These are phyloP conservation scores for Colletotrichum filicis DNA, from an alignment of 2,329 filamentous ascomycete species.

Conservation along the genomic window DNA sequence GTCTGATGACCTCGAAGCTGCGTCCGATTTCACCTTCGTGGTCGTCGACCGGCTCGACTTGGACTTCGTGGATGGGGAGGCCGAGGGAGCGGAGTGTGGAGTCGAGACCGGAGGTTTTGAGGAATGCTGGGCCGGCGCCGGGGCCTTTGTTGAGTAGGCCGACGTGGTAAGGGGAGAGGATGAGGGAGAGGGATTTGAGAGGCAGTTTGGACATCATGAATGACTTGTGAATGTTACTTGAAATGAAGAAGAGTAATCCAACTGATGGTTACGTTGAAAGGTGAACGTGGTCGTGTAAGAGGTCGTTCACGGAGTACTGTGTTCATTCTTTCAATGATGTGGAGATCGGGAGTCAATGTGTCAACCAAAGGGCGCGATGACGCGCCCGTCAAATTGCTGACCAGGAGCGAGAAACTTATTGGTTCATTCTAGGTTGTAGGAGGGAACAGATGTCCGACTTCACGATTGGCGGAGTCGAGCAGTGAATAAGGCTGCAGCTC, in stretches of 20 bases:
- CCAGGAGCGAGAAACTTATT: neutral
- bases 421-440: neutral
- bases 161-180: neutral
- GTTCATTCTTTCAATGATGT: neutral
- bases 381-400: neutral
- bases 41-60: neutral
- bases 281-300: neutral
- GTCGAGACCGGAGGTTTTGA: neutral
- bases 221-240: no score
- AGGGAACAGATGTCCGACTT: neutral
- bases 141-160: neutral
- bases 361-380: neutral
- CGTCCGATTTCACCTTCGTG: no score
- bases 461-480: no score
- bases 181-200: no score
- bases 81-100: neutral
- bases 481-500: no score
- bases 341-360: neutral
- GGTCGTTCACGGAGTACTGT: neutral
- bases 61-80: neutral
- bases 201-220: no score
- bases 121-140: neutral
- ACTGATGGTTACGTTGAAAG: neutral
- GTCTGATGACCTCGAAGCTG: neutral
- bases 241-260: neutral